Conservation (phyloP, 1,139 yeast species). For the Suhomyces ambrosiae region DNA sequence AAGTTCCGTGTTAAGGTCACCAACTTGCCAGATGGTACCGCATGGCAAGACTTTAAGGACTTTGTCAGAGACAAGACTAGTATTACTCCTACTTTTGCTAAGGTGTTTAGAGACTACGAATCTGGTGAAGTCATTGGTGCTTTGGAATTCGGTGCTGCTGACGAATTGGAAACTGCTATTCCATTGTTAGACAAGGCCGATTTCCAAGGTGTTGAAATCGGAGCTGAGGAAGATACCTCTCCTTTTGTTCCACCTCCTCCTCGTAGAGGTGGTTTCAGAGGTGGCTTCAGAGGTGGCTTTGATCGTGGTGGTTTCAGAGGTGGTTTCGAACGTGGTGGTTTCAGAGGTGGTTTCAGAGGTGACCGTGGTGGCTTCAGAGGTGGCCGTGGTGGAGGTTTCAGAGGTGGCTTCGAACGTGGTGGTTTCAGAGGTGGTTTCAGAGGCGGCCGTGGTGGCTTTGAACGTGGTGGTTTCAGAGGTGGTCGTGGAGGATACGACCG, state of each 20-base stretch:
- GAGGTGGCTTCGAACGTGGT: slow-evolving; percentile 40
- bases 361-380: slow-evolving; percentile 33
- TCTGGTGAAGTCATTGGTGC: slow-evolving; percentile 71
- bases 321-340: slow-evolving; percentile 35
- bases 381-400: slow-evolving; percentile 41
- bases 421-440: slow-evolving; percentile 39
- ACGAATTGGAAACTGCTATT: slow-evolving; percentile 70
- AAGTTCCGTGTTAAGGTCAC: slow-evolving; percentile 70
- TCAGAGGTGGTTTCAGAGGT: slow-evolving; percentile 36
- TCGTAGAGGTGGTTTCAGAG: slow-evolving; percentile 55
- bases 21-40: slow-evolving; percentile 71
- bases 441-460: slow-evolving; percentile 44
- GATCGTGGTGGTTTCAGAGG: slow-evolving; percentile 30
- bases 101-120: slow-evolving; percentile 63
- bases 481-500: slow-evolving; percentile 43
- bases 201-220: slow-evolving; percentile 64
- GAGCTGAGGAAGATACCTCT: slow-evolving; percentile 79
- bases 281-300: slow-evolving; percentile 42
- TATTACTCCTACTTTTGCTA: slow-evolving; percentile 68
- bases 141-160: slow-evolving; percentile 75
- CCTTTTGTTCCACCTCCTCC: slow-evolving; percentile 72
- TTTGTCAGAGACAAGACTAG: slow-evolving; percentile 71
- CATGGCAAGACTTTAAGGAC: slow-evolving; percentile 87
- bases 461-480: slow-evolving; percentile 31
- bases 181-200: slow-evolving; percentile 70